phyloP scores from a whole-genome alignment of 768 basidiomycete species.

The Psilocybe subaeruginosa region DNA sequence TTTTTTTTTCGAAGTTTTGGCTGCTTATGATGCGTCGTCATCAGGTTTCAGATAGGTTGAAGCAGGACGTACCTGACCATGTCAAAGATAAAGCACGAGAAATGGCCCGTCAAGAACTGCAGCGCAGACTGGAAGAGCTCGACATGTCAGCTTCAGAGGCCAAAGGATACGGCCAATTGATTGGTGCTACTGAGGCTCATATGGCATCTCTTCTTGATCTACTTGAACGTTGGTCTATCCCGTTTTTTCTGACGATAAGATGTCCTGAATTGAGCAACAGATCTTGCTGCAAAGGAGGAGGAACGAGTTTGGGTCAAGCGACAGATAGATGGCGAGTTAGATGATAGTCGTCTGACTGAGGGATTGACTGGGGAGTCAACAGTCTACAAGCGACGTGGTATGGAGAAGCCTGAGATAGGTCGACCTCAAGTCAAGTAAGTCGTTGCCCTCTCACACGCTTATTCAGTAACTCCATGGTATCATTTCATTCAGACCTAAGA shows the following conservation, averaged over 20 bases:
- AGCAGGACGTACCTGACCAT: conserved; percentile 61
- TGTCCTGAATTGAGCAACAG: conserved; percentile 31
- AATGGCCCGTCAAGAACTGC: conserved; percentile 67
- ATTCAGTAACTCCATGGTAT: not conserved
- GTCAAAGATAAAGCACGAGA: conserved; percentile 65
- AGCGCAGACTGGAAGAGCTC: conserved; percentile 62
- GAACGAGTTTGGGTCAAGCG: conserved; percentile 74
- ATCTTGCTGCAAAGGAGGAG: conserved; percentile 69
- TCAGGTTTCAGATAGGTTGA: conserved; percentile 55
- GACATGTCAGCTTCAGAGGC: conserved; percentile 62
- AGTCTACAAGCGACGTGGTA: conserved; percentile 70
- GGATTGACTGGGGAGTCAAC: conserved; percentile 70
- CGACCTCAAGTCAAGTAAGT: conserved; percentile 68
- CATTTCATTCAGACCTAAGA: conserved; percentile 51
- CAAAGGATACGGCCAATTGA: conserved; percentile 52
- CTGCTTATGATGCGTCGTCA: not conserved
- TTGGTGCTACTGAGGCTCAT: conserved; percentile 60
- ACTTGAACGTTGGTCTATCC: conserved; percentile 57
- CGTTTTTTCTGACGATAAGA: not conserved
- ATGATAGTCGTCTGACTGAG: conserved; percentile 67
- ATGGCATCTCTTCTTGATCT: conserved; percentile 62
- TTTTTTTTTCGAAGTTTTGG: not conserved
- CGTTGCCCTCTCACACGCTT: not conserved
- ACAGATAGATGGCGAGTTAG: conserved; percentile 72
- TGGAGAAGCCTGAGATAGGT: conserved; percentile 71